These are phyloP conservation scores for Fusarium citri DNA, from an alignment of 2,329 filamentous ascomycete genomes.

Conservation along the genomic window DNA sequence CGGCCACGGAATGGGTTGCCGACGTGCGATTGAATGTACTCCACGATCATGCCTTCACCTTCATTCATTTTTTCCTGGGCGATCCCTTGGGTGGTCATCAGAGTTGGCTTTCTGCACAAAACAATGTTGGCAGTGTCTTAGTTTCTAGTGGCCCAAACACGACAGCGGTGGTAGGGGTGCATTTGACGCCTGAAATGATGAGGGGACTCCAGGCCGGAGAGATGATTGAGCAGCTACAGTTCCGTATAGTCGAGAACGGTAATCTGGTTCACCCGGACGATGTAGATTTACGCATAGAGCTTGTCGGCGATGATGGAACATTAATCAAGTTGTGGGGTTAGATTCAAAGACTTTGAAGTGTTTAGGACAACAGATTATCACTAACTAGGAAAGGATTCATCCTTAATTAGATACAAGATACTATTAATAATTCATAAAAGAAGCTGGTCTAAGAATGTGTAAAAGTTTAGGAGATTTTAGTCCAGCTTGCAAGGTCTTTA, in stretches of 20 bases:
- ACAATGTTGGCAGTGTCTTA: not conserved
- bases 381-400: not conserved
- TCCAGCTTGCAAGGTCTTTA: not conserved
- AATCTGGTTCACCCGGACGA: not conserved
- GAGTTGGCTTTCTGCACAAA: slow-evolving; percentile 53
- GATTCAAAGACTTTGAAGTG: not conserved
- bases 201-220: not conserved
- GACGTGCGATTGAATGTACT: slow-evolving; percentile 72
- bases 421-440: not conserved
- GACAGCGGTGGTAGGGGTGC: not conserved
- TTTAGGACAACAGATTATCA: not conserved
- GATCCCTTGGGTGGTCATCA: slow-evolving; percentile 59
- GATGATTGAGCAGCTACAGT: not conserved
- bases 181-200: not conserved
- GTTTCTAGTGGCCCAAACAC: not conserved
- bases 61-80: slow-evolving; percentile 76
- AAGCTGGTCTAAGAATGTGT: not conserved
- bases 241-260: not conserved
- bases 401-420: not conserved
- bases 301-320: not conserved
- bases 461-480: not conserved
- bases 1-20: slow-evolving; percentile 70
- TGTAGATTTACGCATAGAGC: not conserved
- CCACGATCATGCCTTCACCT: not conserved
- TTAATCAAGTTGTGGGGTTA: not conserved